Evolutionary conservation across 352 stramenopile genomes (phyloP).

Genomic region (Blastocystis sp.): DNA sequence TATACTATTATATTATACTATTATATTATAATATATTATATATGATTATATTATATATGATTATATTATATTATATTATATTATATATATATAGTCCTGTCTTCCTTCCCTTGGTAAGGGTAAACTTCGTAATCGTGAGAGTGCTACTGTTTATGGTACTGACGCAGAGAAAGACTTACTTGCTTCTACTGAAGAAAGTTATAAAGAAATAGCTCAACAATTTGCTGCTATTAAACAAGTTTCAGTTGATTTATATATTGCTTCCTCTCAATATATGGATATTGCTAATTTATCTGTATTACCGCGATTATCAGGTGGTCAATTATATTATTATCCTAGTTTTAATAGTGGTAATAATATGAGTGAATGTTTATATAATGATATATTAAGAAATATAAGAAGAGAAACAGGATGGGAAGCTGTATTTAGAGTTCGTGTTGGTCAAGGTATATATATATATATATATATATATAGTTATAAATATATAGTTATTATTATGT

Average conservation of each 20-base stretch:
- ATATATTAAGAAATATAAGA: conserved; percentile 69
- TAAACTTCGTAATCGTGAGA: conserved; percentile 56
- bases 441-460: no score
- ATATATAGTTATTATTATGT: no score
- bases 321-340: conserved; percentile 81
- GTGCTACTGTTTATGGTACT: conserved; percentile 54
- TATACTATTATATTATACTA: neutral
- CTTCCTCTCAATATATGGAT: conserved; percentile 76
- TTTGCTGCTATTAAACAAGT: conserved; percentile 93
- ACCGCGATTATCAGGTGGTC: conserved; percentile 75
- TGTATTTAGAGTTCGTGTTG: conserved; percentile 20
- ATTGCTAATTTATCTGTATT: conserved; percentile 74
- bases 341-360: conserved; percentile 72
- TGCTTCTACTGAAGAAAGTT: conserved; percentile 56
- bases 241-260: conserved; percentile 89
- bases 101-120: conserved; percentile 58
- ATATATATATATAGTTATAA: no score
- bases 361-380: conserved; percentile 66
- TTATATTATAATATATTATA: no score
- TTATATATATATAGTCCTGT: conserved; percentile 37
- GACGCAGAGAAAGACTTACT: conserved; percentile 60
- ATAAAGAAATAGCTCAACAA: conserved; percentile 72
- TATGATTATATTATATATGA: no score
- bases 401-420: conserved; percentile 61
- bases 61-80: no score